These are phyloP conservation scores for Peniophora sp. DNA, from an alignment of 1,284 basidiomycete genomes.

Conservation along the genomic window DNA sequence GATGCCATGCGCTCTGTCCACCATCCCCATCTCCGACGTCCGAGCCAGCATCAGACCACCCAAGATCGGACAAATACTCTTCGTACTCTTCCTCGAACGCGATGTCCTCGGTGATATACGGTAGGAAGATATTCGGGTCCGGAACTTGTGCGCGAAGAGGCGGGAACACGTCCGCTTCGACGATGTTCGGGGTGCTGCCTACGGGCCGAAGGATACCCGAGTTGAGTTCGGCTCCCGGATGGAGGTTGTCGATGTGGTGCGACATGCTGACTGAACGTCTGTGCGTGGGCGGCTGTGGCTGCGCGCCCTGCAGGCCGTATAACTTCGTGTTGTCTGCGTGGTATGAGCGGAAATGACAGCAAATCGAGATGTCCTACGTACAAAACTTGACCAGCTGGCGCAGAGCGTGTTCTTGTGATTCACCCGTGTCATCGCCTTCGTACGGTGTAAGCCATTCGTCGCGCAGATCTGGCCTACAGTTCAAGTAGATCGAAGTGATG, in stretches of 20 bases:
- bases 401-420: slow-evolving; percentile 91
- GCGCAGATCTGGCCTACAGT: slow-evolving; percentile 91
- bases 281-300: slow-evolving; percentile 51
- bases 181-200: slow-evolving; percentile 62
- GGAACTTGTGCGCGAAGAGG: slow-evolving; percentile 75
- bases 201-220: slow-evolving; percentile 65
- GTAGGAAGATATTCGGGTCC: slow-evolving; percentile 77
- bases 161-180: slow-evolving; percentile 77
- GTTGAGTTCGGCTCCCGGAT: slow-evolving; percentile 60
- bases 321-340: slow-evolving; percentile 70
- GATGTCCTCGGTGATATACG: slow-evolving; percentile 79
- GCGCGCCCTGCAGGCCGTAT: slow-evolving; percentile 61
- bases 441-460: slow-evolving; percentile 97
- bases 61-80: slow-evolving; percentile 77
- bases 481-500: slow-evolving; percentile 97
- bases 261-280: slow-evolving; percentile 74
- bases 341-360: not conserved
- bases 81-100: slow-evolving; percentile 86
- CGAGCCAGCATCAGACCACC: slow-evolving; percentile 55
- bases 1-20: slow-evolving; percentile 69
- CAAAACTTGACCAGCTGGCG: slow-evolving; percentile 93
- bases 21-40: slow-evolving; percentile 21
- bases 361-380: slow-evolving; percentile 28
- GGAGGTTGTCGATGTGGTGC: slow-evolving; percentile 68
- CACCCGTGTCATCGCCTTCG: slow-evolving; percentile 87